phyloP scores from a whole-genome alignment of 2,329 filamentous ascomycete species.

The Trematosphaeria pertusa region DNA sequence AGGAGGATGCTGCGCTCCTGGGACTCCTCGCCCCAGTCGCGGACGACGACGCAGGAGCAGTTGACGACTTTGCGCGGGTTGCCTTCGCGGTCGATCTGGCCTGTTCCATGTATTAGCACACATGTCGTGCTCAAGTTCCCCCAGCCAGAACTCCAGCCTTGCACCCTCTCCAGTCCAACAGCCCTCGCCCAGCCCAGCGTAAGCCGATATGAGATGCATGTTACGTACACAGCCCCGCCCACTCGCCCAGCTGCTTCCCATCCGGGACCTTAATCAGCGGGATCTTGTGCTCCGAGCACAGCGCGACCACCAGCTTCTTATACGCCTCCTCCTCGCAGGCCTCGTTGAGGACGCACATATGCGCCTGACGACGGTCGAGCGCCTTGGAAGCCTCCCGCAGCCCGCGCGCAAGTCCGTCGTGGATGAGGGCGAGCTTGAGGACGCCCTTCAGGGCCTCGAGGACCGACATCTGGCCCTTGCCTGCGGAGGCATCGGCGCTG shows the following conservation, averaged over 20 bases:
- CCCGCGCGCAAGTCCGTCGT: constrained; percentile 98
- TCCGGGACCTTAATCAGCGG: constrained; percentile 99
- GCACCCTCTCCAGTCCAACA: constrained; percentile 1
- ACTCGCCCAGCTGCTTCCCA: constrained; percentile 99
- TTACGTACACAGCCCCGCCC: constrained; percentile 97
- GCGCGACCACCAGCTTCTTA: constrained; percentile 99
- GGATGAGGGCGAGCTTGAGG: constrained; percentile 97
- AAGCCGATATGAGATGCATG: too few species aligned
- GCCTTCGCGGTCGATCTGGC: constrained; percentile 97
- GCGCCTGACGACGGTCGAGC: constrained; percentile 96
- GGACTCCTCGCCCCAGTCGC: constrained; percentile 99
- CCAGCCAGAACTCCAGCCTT: constrained; percentile 4
- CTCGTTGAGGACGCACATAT: constrained; percentile 99
- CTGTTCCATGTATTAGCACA: constrained; percentile 55
- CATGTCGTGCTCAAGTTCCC: too few species aligned
- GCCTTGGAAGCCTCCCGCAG: constrained; percentile 99
- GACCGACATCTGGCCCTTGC: constrained; percentile 93
- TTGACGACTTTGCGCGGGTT: constrained; percentile 99
- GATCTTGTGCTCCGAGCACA: constrained; percentile 99
- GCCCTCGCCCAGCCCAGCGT: too few species aligned
- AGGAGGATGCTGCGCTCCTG: constrained; percentile 98
- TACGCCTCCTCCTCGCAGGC: constrained; percentile 99
- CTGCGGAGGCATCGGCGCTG: constrained; percentile 80
- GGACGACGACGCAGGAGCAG: constrained; percentile 99
- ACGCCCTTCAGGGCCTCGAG: constrained; percentile 99